Percentiles rank a stretch among this genome's conserved stretches.
These are phyloP conservation scores for Suillus clintonianus DNA, from an alignment of 768 basidiomycete species.

Conservation along the genomic window DNA sequence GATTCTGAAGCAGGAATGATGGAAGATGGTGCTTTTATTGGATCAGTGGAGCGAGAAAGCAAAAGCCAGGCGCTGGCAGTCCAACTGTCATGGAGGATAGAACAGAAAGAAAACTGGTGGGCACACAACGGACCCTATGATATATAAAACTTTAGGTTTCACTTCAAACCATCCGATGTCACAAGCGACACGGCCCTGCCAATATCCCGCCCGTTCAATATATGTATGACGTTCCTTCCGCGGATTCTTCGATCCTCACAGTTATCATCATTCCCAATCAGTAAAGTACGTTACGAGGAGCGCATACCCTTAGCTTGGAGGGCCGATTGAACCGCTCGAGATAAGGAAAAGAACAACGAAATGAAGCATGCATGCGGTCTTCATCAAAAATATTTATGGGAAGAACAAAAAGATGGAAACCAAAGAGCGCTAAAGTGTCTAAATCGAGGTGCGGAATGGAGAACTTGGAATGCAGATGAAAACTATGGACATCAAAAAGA, in stretches of 20 bases:
- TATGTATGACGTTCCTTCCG: neutral
- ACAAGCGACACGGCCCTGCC: neutral
- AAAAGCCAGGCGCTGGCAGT: neutral
- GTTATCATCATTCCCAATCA: neutral
- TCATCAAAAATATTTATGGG: neutral
- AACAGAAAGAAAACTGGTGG: too few species aligned
- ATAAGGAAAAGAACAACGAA: neutral
- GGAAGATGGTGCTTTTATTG: neutral
- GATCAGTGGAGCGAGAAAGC: neutral
- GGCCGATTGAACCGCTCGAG: neutral
- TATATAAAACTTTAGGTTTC: neutral
- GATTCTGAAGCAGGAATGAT: neutral
- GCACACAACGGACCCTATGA: neutral
- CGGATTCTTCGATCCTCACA: neutral
- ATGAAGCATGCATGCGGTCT: neutral
- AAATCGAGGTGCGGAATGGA: neutral
- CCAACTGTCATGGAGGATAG: neutral
- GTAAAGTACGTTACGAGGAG: neutral
- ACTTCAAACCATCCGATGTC: neutral
- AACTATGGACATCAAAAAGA: too few species aligned
- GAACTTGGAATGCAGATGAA: neutral
- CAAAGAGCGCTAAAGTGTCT: neutral
- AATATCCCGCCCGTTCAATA: neutral
- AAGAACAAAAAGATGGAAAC: neutral
- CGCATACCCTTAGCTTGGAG: neutral